A percentile compares a stretch with the other conserved stretches of the same genome.
phyloP scores from a whole-genome alignment of 768 basidiomycete genomes.

The Porpolomopsis calyptriformis region DNA sequence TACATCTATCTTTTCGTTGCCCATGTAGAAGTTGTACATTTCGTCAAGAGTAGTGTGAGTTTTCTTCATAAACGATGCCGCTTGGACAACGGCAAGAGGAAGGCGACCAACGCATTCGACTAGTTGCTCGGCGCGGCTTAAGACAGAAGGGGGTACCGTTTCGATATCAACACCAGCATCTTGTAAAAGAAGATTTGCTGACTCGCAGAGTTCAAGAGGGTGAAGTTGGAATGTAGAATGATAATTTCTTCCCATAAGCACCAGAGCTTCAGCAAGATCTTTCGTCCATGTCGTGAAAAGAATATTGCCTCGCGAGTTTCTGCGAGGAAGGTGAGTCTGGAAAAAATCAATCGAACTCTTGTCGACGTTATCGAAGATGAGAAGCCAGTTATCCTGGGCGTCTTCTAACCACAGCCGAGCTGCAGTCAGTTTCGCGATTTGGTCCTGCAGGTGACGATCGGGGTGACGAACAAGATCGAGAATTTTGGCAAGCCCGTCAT shows the following conservation, averaged over 20 bases:
- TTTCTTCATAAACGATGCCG: background rate
- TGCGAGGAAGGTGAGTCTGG: background rate
- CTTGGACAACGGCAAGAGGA: no score
- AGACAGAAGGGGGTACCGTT: no score
- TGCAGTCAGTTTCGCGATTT: background rate
- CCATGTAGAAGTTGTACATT: background rate
- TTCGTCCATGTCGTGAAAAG: background rate
- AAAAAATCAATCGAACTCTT: background rate
- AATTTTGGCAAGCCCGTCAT: background rate
- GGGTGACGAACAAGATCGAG: background rate
- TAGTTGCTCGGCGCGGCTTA: no score
- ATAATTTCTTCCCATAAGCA: background rate
- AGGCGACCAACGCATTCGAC: no score
- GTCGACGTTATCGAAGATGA: background rate
- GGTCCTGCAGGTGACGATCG: background rate
- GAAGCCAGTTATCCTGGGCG: background rate
- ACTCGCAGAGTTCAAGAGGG: background rate
- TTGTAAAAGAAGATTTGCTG: background rate
- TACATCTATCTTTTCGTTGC: no score
- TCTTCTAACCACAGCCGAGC: background rate
- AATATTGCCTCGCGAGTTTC: background rate
- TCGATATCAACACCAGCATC: no score
- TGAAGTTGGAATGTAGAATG: background rate
- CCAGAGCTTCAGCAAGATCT: background rate
- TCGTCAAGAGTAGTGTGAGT: background rate